Conservation (phyloP, 805 yeast species). For the Nakazawaea ernobii region DNA sequence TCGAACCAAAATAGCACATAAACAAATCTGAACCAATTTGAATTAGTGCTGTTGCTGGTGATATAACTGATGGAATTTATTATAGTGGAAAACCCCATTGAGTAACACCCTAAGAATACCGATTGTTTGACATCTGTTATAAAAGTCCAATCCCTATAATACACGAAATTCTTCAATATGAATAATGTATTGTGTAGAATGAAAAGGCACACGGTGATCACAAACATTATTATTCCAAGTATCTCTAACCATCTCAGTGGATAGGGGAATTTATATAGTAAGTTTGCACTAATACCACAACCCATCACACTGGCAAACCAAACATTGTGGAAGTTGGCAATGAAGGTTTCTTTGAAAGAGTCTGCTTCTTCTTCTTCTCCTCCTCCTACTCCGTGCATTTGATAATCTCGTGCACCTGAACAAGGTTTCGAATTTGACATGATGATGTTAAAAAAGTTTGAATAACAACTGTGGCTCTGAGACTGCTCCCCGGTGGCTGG, state of each 20-base stretch:
- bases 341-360: slow-evolving; percentile 1
- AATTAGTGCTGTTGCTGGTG: slow-evolving; percentile 29
- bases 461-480: background rate
- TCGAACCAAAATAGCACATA: slow-evolving; percentile 76
- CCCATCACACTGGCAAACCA: slow-evolving; percentile 84
- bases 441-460: background rate
- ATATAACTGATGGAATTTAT: slow-evolving; percentile 44
- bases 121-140: slow-evolving; percentile 40
- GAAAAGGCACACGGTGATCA: background rate
- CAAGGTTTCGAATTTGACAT: background rate
- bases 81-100: slow-evolving; percentile 76
- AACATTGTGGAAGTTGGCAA: slow-evolving; percentile 36
- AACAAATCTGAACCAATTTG: slow-evolving; percentile 39
- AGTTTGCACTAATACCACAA: slow-evolving; percentile 61
- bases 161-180: slow-evolving; percentile 4
- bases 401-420: background rate
- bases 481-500: background rate
- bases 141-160: slow-evolving; percentile 14
- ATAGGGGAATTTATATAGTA: slow-evolving; percentile 57
- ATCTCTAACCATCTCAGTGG: slow-evolving; percentile 6
- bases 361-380: background rate
- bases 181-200: background rate
- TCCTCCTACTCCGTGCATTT: background rate
- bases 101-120: slow-evolving; percentile 69
- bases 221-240: slow-evolving; percentile 3